Base-by-base conservation (phyloP, 306 rosid genomes). In the Adenanthera pavonina region DNA sequence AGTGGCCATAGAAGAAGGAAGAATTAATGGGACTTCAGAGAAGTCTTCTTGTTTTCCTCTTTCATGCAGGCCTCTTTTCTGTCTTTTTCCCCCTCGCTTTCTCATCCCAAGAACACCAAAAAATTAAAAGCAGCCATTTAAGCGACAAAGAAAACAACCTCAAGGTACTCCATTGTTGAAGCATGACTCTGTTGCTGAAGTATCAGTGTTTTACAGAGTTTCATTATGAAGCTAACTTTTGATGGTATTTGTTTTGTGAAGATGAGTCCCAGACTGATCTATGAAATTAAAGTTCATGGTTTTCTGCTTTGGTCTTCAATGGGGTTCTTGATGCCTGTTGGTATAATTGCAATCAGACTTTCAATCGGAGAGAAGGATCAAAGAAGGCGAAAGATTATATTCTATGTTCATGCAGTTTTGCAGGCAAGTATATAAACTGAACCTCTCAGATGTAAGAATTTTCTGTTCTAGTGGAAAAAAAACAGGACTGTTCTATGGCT, bases 271-370 rank as follows among this genome's bases (percentile, higher is more conserved):
- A 91, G 87, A 48, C 87, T 94, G 70, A 51, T 61, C 78, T 82
- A 83, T 53, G 88, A 94, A 75, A 86, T 94, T 66, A 87, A 85
- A 74, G 80, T 90, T 17, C 98, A 94, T 78, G 98, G 98, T 3
- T 94, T 94, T 89, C 91, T 94, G 30, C 82, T 92, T 2, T 92
- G 97, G 98, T 89, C 92, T 81, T 91, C 98, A 83, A 88, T 94
- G 97, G 98, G 98, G 76, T 89, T 94, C 88, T 86, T 94, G 86
- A 91, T 91, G 97, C 98, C 98, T 25, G 34, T 89, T 72, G 98
- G 97, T 68, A 85, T 94, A 84, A 93, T 92, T 80, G 83, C 87
- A 17, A 92, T 94, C 68, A 87, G 98, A 83, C 78, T 90, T 74
- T 84, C 90, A 80, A 90, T 87, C 74, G 89, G 77, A 80, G 90